A percentile compares a stretch with the other conserved stretches of the same genome.
phyloP scores from a whole-genome alignment of 768 basidiomycete genomes.

The Mycena olivaceomarginata region DNA sequence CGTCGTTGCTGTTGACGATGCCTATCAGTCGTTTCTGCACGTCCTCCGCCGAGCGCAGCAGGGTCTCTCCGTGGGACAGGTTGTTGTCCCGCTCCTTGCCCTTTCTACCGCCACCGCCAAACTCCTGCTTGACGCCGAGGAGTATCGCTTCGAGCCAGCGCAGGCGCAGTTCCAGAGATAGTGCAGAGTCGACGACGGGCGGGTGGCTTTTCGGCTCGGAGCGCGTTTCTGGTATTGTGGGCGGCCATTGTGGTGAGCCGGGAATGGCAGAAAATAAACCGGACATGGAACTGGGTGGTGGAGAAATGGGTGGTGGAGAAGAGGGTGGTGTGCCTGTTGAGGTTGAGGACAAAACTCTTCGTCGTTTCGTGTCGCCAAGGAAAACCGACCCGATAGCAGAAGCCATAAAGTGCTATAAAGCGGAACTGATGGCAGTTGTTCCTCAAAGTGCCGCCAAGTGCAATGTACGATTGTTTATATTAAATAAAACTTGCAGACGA shows the following conservation, averaged over 20 bases:
- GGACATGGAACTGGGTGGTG: constrained; percentile 61
- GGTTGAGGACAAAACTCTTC: constrained; percentile 75
- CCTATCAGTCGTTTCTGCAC: constrained; percentile 74
- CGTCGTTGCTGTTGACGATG: constrained; percentile 81
- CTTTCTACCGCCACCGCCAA: constrained; percentile 47
- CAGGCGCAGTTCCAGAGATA: constrained; percentile 85
- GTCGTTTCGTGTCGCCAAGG: constrained; percentile 84
- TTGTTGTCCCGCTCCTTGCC: constrained; percentile 65
- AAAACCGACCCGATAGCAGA: constrained; percentile 65
- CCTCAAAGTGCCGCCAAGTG: too few relatives aligned
- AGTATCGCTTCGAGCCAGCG: constrained; percentile 89
- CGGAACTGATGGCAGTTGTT: too few relatives aligned
- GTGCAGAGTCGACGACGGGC: constrained; percentile 73
- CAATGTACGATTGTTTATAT: too few relatives aligned
- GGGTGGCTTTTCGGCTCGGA: constrained; percentile 31
- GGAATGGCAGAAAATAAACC: constrained; percentile 54
- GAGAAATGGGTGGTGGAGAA: constrained; percentile 63
- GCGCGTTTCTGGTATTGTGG: constrained; percentile 42
- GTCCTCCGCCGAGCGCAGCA: constrained; percentile 76
- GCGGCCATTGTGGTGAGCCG: constrained; percentile 41
- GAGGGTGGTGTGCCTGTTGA: constrained; percentile 59
- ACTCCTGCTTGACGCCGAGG: constrained; percentile 74
- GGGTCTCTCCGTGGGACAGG: constrained; percentile 71
- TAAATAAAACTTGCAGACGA: too few relatives aligned
- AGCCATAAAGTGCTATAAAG: too few relatives aligned